phyloP scores from a whole-genome alignment of 345 rosid genomes.

The Pugionium cornutum region DNA sequence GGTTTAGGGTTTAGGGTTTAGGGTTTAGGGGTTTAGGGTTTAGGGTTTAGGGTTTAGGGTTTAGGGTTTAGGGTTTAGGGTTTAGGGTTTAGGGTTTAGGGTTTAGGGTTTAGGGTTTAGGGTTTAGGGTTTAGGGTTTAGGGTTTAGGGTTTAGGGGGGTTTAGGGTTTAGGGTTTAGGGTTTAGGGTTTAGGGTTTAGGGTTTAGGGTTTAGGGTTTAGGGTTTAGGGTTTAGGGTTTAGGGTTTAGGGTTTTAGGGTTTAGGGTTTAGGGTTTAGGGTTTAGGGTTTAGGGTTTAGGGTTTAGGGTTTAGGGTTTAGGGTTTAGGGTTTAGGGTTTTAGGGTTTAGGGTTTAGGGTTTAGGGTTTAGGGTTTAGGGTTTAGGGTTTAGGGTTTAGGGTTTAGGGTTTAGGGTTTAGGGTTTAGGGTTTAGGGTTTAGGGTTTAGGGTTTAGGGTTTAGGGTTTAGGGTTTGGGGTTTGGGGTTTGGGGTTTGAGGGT shows the following conservation, averaged over 20 bases:
- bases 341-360: neutral
- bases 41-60: too few species aligned
- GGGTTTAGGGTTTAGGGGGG: neutral
- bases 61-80: too few species aligned
- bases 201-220: conserved; percentile 41
- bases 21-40: neutral
- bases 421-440: conserved; percentile 12
- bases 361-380: conserved; percentile 4
- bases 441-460: conserved; percentile 12
- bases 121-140: conserved; percentile 26
- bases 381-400: conserved; percentile 10
- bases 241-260: conserved; percentile 39
- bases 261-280: conserved; percentile 43
- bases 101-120: too few species aligned
- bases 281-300: conserved; percentile 31
- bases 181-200: conserved; percentile 27
- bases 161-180: too few species aligned
- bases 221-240: conserved; percentile 32
- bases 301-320: conserved; percentile 13
- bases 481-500: neutral
- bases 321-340: conserved; percentile 19
- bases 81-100: too few species aligned
- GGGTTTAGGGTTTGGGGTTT: conserved; percentile 4
- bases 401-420: conserved; percentile 12
- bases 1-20: too few species aligned